phyloP scores from a whole-genome alignment of 176 grass and related monocot genomes.

The Calamus simplicifolius region DNA sequence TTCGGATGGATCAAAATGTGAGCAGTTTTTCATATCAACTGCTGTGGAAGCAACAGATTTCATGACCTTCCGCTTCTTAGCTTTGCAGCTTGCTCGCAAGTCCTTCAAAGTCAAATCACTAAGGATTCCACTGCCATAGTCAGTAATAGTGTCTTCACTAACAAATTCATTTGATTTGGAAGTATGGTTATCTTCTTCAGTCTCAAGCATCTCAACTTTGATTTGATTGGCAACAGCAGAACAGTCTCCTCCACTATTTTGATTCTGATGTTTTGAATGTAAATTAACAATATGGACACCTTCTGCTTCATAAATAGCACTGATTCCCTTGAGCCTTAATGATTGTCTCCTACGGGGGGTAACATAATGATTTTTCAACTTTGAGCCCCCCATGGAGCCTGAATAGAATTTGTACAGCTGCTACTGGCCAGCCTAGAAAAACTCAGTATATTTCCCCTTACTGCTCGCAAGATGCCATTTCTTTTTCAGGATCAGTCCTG shows the following conservation, averaged over 20 bases:
- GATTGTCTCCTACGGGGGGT: constrained; percentile 24
- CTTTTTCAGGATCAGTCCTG: too few species aligned
- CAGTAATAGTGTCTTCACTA: background rate
- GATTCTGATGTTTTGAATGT: background rate
- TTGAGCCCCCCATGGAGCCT: constrained; percentile 21
- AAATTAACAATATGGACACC: constrained; percentile 5
- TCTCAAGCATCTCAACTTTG: constrained; percentile 39
- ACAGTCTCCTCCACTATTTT: background rate
- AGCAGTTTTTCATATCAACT: constrained; percentile 1
- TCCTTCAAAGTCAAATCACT: constrained; percentile 34
- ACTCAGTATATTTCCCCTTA: too few species aligned
- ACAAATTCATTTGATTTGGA: constrained; percentile 15
- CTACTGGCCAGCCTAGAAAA: too few species aligned
- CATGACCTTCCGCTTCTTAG: constrained; percentile 21
- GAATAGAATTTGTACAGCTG: too few species aligned
- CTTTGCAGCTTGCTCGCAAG: constrained; percentile 38
- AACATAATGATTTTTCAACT: background rate
- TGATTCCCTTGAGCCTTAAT: constrained; percentile 21
- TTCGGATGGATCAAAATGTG: background rate
- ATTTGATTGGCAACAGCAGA: constrained; percentile 6
- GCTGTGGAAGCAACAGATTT: constrained; percentile 19
- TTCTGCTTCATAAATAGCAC: constrained; percentile 15
- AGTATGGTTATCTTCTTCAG: constrained; percentile 24
- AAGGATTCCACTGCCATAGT: constrained; percentile 7
- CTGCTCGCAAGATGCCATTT: too few species aligned